Evolutionary conservation across 2,329 filamentous ascomycete genomes (phyloP).

Genomic region (Pyrenochaeta sp.): DNA sequence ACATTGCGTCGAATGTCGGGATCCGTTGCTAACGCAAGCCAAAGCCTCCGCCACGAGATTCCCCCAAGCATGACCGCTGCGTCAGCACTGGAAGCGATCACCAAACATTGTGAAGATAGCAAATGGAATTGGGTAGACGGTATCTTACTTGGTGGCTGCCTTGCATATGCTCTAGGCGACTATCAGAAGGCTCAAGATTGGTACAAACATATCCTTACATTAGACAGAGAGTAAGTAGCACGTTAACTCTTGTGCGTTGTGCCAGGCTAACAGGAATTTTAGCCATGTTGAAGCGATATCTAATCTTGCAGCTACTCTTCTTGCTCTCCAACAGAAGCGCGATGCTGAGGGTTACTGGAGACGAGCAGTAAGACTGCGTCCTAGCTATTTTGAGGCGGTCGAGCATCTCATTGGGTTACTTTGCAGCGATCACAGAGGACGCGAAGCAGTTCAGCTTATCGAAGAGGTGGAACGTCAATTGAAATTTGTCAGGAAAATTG

Average conservation of each 20-base stretch:
- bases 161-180: slow-evolving; percentile 88
- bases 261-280: slow-evolving; percentile 22
- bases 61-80: slow-evolving; percentile 47
- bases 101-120: slow-evolving; percentile 51
- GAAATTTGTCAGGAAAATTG: slow-evolving; percentile 57
- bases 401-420: slow-evolving; percentile 91
- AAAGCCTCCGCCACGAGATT: slow-evolving; percentile 35
- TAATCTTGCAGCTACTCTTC: slow-evolving; percentile 87
- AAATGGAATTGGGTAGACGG: slow-evolving; percentile 80
- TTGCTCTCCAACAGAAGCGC: slow-evolving; percentile 80
- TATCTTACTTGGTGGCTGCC: slow-evolving; percentile 87
- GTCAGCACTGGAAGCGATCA: slow-evolving; percentile 48
- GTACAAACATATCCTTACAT: slow-evolving; percentile 73
- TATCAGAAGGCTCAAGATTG: slow-evolving; percentile 79
- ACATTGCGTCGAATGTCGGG: slow-evolving; percentile 46
- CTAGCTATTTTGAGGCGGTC: slow-evolving; percentile 91
- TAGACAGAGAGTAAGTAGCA: slow-evolving; percentile 62
- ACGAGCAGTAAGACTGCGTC: slow-evolving; percentile 80
- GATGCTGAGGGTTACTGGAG: slow-evolving; percentile 90
- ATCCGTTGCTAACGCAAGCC: slow-evolving; percentile 39
- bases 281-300: slow-evolving; percentile 93
- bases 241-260: slow-evolving; percentile 4
- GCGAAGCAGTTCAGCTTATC: slow-evolving; percentile 88
- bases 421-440: slow-evolving; percentile 80
- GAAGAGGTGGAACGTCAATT: slow-evolving; percentile 81